Conservation (phyloP, 768 basidiomycete species). For the Mycena vulgaris region DNA sequence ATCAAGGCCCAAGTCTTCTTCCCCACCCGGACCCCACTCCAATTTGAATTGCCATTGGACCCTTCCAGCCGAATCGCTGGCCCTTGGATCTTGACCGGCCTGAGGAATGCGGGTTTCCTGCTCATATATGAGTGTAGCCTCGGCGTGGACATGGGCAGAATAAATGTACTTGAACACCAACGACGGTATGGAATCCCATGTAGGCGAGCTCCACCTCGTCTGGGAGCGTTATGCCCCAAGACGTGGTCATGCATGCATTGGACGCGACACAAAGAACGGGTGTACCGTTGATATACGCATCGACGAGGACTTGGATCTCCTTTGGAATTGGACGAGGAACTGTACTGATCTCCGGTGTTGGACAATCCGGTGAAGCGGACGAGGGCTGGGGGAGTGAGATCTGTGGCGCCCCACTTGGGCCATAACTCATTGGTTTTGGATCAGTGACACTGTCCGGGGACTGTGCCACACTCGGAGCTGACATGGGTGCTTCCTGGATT, state of each 20-base stretch:
- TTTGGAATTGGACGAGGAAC: slow-evolving; percentile 52
- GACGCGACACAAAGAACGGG: slow-evolving; percentile 62
- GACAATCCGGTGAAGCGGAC: neutral
- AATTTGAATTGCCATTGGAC: slow-evolving; percentile 64
- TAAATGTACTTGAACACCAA: slow-evolving; percentile 54
- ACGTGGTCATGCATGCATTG: slow-evolving; percentile 40
- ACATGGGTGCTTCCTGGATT: neutral
- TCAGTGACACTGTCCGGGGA: neutral
- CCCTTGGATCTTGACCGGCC: neutral
- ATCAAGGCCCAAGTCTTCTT: slow-evolving; percentile 51
- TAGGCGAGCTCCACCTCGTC: slow-evolving; percentile 58
- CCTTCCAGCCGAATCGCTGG: slow-evolving; percentile 43
- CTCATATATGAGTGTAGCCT: slow-evolving; percentile 5
- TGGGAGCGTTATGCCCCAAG: slow-evolving; percentile 52
- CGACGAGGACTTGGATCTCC: slow-evolving; percentile 60
- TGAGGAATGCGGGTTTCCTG: slow-evolving; percentile 42
- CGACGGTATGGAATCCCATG: slow-evolving; percentile 64
- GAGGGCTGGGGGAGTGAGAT: no score
- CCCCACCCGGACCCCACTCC: slow-evolving; percentile 67
- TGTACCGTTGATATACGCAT: slow-evolving; percentile 53
- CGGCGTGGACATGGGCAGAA: neutral
- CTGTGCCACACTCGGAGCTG: neutral
- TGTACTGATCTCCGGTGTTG: neutral
- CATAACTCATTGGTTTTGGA: neutral
- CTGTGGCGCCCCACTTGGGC: no score